Evolutionary conservation across 352 stramenopile species (phyloP), one percentile per base, ranked within the genome.

Genomic region (Globisporangium middletonii): DNA sequence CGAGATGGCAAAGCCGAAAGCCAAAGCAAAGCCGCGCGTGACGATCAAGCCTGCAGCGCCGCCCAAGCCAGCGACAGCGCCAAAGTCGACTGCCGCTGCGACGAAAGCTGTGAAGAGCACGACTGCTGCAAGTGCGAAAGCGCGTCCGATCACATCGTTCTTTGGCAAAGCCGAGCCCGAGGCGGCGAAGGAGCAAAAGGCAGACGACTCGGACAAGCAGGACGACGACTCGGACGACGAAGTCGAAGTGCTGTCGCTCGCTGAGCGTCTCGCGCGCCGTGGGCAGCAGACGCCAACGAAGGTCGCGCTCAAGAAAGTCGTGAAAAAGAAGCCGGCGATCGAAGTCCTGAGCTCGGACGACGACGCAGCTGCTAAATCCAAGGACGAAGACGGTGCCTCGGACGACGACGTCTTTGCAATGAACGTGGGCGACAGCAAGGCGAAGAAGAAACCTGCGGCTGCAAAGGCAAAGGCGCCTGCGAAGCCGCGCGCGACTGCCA

Each of bases 371-470:
- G 33, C 6, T 9, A 9, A 38, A 38, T 53, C 43, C 19, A n/a
- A 44, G 7, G 55, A 71, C 8, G 45, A 62, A 13, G 61, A 19
- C 1, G 58, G 49, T 11, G 48, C 48, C 0, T 70, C 59, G 0
- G 70, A 71, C 23, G 80, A 92, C 51, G 85, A 92, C 53, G 78
- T 89, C 3, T 92, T 92, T 64, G 69, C 74, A 26, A 78, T 92
- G 57, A 69, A 69, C 19, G 35, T 56, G n/a, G 50, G 48, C 50
- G 50, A 56, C 35, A 2, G 30, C 15, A 68, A 69, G 19, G 18
- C 48, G 49, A 85, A 87, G 49, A 78, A 70, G 42, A 38, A 38
- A 38, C 33, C 33, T 38, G 6, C 60, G 54, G 66, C 57, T 27
- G 15, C 67, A 2, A 86, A 86, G 51, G 9, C 66, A 3, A 85